Conservation (phyloP, 1,284 basidiomycete species). For the Irpex sp. region DNA sequence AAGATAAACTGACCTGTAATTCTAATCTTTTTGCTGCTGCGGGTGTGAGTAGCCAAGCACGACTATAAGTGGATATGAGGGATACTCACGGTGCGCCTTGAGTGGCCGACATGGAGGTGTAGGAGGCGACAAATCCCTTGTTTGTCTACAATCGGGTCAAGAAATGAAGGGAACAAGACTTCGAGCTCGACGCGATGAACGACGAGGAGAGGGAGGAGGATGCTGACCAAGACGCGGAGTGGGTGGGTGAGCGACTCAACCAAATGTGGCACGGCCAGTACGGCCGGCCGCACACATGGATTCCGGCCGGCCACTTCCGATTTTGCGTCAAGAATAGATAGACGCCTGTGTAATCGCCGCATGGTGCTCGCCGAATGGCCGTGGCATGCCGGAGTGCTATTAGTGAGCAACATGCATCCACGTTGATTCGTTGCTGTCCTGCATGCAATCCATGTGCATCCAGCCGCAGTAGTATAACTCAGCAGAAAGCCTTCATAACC, state of each 20-base stretch:
- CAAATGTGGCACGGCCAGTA: not conserved
- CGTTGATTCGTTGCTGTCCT: no score
- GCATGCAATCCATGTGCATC: no score
- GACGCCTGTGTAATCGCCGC: not conserved
- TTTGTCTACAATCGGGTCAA: not conserved
- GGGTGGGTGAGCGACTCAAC: not conserved
- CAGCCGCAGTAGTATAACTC: no score
- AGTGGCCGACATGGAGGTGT: conserved; percentile 10
- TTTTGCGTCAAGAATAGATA: not conserved
- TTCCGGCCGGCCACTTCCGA: not conserved
- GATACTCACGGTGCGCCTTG: conserved; percentile 22
- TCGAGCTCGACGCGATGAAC: not conserved
- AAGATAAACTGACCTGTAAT: conserved; percentile 31
- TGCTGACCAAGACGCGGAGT: conserved; percentile 7
- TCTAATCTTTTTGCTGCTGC: conserved; percentile 34
- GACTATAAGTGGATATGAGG: not conserved
- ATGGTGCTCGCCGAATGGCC: not conserved
- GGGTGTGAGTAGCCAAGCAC: conserved; percentile 13
- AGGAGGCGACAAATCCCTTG: not conserved
- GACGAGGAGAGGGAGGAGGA: conserved; percentile 2
- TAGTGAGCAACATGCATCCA: not conserved
- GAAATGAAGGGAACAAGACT: not conserved
- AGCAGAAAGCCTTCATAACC: no score
- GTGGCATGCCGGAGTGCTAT: not conserved
- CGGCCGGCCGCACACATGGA: not conserved